Evolutionary conservation across 1,139 yeast genomes (phyloP).

Genomic region (Kodamaea plutei): DNA sequence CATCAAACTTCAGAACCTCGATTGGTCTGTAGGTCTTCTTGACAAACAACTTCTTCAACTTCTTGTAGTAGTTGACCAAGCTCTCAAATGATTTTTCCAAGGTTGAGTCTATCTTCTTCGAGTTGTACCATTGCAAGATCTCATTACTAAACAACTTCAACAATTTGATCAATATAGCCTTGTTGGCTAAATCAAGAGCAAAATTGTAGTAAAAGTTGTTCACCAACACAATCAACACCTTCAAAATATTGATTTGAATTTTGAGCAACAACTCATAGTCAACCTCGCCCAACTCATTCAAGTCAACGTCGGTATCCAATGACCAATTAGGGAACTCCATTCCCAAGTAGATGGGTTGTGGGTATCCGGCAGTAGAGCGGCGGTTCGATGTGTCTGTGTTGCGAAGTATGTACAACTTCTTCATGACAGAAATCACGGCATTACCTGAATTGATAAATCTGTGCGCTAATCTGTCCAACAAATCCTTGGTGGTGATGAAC

Average conservation of each 20-base stretch:
- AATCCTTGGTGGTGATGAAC: conserved; percentile 39
- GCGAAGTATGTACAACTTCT: conserved; percentile 16
- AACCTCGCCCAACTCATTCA: conserved; percentile 40
- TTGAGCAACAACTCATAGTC: conserved; percentile 58
- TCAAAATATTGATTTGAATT: conserved; percentile 79
- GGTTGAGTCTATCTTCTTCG: conserved; percentile 38
- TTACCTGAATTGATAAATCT: conserved; percentile 45
- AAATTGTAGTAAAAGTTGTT: conserved; percentile 74
- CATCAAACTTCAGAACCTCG: conserved; percentile 38
- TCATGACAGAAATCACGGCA: conserved; percentile 47
- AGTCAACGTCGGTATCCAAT: conserved; percentile 31
- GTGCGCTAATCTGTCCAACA: conserved; percentile 41
- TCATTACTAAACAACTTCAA: conserved; percentile 69
- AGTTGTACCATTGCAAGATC: conserved; percentile 65
- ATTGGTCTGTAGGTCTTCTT: conserved; percentile 78
- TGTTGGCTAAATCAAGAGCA: conserved; percentile 61
- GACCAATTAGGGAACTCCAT: conserved; percentile 55
- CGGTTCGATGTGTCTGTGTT: conserved; percentile 3
- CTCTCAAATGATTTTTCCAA: conserved; percentile 45
- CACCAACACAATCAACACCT: conserved; percentile 69
- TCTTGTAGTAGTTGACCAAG: conserved; percentile 58
- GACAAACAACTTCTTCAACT: conserved; percentile 67
- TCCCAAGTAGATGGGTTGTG: conserved; percentile 1
- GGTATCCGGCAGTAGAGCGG: conserved; percentile 6
- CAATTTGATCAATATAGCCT: conserved; percentile 60